Conservation (phyloP, 306 rosid species). For the Vigna angularis region DNA sequence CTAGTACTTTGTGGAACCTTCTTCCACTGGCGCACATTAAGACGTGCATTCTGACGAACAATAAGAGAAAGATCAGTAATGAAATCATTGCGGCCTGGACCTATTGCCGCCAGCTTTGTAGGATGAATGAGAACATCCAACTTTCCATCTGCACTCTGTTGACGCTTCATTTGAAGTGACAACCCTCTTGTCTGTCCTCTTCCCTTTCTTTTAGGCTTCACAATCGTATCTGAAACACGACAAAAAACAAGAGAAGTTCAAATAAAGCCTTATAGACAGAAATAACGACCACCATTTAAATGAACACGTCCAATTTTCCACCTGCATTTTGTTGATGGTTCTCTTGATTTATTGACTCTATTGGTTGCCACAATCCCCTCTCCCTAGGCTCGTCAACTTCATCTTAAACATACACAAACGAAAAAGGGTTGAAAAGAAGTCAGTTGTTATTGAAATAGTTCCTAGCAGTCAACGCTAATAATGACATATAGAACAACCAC, state of each 20-base stretch:
- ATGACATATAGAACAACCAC: background rate
- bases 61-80: constrained; percentile 52
- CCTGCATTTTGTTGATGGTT: constrained; percentile 31
- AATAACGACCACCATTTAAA: constrained; percentile 32
- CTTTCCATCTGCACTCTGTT: constrained; percentile 54
- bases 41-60: constrained; percentile 50
- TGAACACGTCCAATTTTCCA: constrained; percentile 39
- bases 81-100: constrained; percentile 58
- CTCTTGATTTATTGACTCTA: constrained; percentile 20
- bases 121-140: constrained; percentile 57
- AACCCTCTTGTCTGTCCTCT: constrained; percentile 49
- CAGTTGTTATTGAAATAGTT: background rate
- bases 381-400: background rate
- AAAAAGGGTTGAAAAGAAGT: background rate
- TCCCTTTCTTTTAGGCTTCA: constrained; percentile 35
- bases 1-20: constrained; percentile 43
- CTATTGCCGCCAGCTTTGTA: constrained; percentile 50
- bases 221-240: constrained; percentile 35
- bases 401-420: background rate
- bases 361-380: constrained; percentile 42
- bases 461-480: background rate
- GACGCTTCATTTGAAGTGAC: constrained; percentile 47
- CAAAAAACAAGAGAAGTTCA: constrained; percentile 8
- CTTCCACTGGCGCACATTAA: constrained; percentile 48
- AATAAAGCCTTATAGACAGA: constrained; percentile 30